Evolutionary conservation across 331 rosid species (phyloP), one percentile per base, ranked within the genome.

Genomic region (Pyracantha coccinea): DNA sequence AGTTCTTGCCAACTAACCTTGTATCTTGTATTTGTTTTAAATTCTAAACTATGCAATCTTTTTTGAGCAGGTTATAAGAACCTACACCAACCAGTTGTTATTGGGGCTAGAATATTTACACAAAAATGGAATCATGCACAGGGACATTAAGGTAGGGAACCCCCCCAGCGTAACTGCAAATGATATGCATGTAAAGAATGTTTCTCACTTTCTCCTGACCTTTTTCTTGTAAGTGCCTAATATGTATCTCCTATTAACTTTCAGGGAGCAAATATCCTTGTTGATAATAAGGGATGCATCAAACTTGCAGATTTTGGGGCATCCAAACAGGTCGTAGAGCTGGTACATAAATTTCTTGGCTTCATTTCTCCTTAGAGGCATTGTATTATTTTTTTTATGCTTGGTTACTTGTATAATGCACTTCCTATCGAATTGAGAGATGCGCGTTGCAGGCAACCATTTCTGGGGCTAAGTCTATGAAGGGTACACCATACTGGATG

Each of bases 401-500:
- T 71, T 61, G 74, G 66, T 17, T 65, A 65, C 77, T 47, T 83
- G 28, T 74, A 65, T 38, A 24, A 59, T 79, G 77, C 14, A 38
- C 59, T 14, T 13, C 7, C 23, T 68, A 63, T 73, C 69, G 73
- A 72, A 69, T 75, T 72, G 74, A 84, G 35, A 47, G 66, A 62
- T 63, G 28, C 75, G 31, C 33, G 59, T 35, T 86, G 83, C 79
- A 96, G 99, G 98, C 99, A 76, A 96, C 99, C 57, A 86, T 96
- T 73, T 89, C 99, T 7, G 97, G 99, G 66, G 98, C 99, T 66
- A 96, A 96, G 90, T 96, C 99, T 76, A 92, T 96, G 98, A 96
- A 96, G 89, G 99, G 99, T 54, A 96, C 99, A 75, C 99, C 99
- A 64, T 92, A 96, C 76, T 96, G 99, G 99, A 96, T 96, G 99